phyloP scores from a whole-genome alignment of 1,139 yeast species.

The Taiozyma sp. region DNA sequence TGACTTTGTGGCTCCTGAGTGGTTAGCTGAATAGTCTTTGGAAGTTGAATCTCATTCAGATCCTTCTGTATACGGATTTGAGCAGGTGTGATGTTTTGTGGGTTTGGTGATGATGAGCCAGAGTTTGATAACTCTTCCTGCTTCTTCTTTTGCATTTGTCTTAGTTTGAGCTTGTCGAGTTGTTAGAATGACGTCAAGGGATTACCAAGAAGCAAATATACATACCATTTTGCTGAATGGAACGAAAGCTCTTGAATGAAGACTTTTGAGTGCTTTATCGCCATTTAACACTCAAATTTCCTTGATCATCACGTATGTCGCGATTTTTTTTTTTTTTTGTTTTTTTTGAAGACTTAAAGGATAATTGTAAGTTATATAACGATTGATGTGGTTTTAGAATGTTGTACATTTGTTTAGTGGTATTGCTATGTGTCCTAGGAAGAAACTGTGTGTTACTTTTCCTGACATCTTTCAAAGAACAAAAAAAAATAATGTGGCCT shows the following conservation, averaged over 20 bases:
- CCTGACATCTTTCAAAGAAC: too few species aligned
- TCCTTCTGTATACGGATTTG: constrained; percentile 48
- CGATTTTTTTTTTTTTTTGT: too few species aligned
- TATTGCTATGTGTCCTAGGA: too few species aligned
- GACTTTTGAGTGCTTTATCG: background rate
- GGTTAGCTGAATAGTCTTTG: constrained; percentile 51
- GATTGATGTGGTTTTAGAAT: too few species aligned
- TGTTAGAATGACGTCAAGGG: background rate
- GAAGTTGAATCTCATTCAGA: constrained; percentile 62
- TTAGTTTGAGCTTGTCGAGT: constrained; percentile 36
- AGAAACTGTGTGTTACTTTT: too few species aligned
- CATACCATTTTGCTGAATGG: background rate
- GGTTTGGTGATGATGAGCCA: constrained; percentile 9
- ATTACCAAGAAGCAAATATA: background rate
- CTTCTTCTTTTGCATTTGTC: constrained; percentile 54
- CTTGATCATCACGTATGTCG: background rate
- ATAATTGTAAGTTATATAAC: too few species aligned
- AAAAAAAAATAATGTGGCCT: constrained; percentile 2
- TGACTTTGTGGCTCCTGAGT: constrained; percentile 44
- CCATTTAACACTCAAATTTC: background rate
- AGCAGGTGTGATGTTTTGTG: constrained; percentile 41
- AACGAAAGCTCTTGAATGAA: background rate
- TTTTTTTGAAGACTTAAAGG: too few species aligned
- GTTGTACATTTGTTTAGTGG: too few species aligned
- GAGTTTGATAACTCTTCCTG: constrained; percentile 32